Percentiles rank a stretch among this genome's conserved stretches.
These are phyloP conservation scores for Amorphotheca resinae DNA, from an alignment of 495 filamentous ascomycete genomes.

Conservation along the genomic window DNA sequence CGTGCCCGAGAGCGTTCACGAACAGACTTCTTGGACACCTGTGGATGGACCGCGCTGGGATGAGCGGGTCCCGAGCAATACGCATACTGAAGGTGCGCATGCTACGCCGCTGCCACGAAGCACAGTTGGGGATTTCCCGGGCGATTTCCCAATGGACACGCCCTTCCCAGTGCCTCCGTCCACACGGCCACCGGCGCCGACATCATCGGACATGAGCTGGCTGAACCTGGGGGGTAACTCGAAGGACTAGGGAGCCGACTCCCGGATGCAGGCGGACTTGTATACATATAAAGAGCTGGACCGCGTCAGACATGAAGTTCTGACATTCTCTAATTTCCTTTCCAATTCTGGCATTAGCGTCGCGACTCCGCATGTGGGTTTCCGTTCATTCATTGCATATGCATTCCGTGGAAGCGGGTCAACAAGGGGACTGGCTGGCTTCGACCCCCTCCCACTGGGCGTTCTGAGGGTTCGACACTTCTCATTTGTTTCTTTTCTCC, in stretches of 20 bases:
- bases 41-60: conserved; percentile 31
- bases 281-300: no score
- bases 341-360: conserved; percentile 15
- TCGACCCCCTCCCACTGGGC: no score
- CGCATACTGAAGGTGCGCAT: conserved; percentile 45
- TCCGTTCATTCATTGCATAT: conserved; percentile 11
- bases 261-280: no score
- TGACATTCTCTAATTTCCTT: conserved; percentile 4
- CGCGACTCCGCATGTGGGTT: conserved; percentile 11
- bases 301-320: no score
- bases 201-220: conserved; percentile 61
- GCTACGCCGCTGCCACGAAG: conserved; percentile 24
- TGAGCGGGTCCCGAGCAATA: conserved; percentile 44
- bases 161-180: conserved; percentile 27
- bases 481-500: no score
- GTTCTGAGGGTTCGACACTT: no score
- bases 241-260: conserved; percentile 7
- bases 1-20: conserved; percentile 36
- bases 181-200: conserved; percentile 29
- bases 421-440: no score
- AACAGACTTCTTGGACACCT: conserved; percentile 39
- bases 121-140: conserved; percentile 24
- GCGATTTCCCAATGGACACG: not conserved
- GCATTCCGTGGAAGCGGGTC: conserved; percentile 1
- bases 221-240: conserved; percentile 40